Evolutionary conservation across 257 asterid genomes (phyloP).

Genomic region (Solanum rostratum): DNA sequence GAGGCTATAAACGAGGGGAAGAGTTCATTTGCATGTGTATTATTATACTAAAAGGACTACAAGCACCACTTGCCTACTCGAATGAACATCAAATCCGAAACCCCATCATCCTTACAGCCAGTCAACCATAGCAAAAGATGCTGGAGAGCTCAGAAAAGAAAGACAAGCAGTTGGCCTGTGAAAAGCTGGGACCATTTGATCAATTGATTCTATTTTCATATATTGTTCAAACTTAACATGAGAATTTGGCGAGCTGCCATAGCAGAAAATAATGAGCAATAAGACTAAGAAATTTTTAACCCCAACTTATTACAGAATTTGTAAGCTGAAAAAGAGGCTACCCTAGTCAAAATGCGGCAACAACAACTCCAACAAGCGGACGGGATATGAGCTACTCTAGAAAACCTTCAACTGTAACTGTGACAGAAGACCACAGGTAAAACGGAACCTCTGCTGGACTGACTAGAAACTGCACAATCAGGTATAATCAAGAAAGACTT

Average conservation of each 20-base stretch:
- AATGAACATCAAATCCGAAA: not conserved
- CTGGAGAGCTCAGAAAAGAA: not conserved
- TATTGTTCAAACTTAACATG: not conserved
- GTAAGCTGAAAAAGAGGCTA: conserved; percentile 3
- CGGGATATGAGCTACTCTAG: not conserved
- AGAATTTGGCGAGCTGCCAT: not conserved
- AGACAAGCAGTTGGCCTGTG: not conserved
- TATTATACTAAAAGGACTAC: not conserved
- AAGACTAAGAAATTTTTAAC: not conserved
- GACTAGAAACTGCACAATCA: not conserved
- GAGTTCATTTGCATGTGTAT: not conserved
- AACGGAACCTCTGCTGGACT: conserved; percentile 38
- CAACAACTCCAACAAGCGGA: not conserved
- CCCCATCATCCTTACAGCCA: not conserved
- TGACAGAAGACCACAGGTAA: conserved; percentile 41
- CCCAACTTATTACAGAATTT: conserved; percentile 11
- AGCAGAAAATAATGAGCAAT: not conserved
- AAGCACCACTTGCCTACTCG: not conserved
- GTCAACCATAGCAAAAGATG: not conserved
- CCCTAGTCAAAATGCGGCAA: conserved; percentile 1
- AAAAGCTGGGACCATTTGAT: not conserved
- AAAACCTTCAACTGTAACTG: conserved; percentile 13
- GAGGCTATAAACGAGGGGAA: not conserved
- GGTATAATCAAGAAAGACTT: not conserved
- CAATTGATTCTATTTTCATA: conserved; percentile 1